These are phyloP conservation scores for Parsonsia alboflavescens DNA, from an alignment of 257 asterid species.

Conservation along the genomic window DNA sequence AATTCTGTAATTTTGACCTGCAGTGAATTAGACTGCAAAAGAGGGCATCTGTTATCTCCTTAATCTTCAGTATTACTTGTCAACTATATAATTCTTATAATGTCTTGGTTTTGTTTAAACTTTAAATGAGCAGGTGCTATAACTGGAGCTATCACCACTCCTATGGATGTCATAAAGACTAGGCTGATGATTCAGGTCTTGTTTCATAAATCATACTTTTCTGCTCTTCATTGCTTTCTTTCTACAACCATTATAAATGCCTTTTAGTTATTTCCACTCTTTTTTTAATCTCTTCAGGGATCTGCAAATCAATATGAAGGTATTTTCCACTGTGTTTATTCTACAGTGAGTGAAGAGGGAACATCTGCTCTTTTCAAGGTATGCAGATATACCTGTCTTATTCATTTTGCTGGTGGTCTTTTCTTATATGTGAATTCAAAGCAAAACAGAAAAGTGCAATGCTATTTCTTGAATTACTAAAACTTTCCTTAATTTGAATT, in stretches of 20 bases:
- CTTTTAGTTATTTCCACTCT: neutral
- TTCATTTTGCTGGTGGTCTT: neutral
- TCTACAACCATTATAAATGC: neutral
- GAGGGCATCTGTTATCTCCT: neutral
- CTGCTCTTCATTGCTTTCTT: neutral
- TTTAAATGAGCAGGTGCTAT: constrained; percentile 46
- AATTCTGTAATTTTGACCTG: neutral
- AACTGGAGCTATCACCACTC: constrained; percentile 66
- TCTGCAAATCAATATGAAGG: constrained; percentile 51
- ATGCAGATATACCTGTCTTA: neutral
- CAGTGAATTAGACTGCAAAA: neutral
- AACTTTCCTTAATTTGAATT: neutral
- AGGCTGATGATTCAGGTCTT: constrained; percentile 66
- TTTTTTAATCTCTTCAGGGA: constrained; percentile 35
- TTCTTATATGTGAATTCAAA: neutral
- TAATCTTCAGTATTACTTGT: neutral
- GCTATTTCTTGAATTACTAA: neutral
- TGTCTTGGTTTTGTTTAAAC: neutral
- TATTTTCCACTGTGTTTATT: constrained; percentile 43
- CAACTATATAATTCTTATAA: neutral
- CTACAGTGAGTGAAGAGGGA: constrained; percentile 54
- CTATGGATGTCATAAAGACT: constrained; percentile 66
- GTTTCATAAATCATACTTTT: neutral
- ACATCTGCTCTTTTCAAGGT: constrained; percentile 53
- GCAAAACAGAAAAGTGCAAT: neutral